Conservation (phyloP, 2,329 filamentous ascomycete genomes). For the Bipolaris bicolor region DNA sequence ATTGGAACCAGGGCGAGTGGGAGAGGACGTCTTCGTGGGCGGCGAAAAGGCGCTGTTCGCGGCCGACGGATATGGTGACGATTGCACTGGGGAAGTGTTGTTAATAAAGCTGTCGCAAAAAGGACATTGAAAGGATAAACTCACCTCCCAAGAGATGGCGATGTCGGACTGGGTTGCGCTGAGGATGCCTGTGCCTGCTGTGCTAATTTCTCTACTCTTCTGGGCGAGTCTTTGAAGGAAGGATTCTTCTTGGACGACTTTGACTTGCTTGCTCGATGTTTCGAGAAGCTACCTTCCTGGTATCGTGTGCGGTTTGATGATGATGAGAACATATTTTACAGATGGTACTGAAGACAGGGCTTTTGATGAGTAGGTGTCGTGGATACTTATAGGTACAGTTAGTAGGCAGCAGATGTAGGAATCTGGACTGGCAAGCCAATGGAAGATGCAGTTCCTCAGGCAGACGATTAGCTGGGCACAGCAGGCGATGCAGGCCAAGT, state of each 20-base stretch:
- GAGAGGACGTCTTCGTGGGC: slow-evolving; percentile 86
- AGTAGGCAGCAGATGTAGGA: slow-evolving; percentile 43
- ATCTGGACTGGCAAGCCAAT: slow-evolving; percentile 33
- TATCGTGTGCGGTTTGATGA: slow-evolving; percentile 43
- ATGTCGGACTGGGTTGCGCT: slow-evolving; percentile 45
- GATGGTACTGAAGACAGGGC: slow-evolving; percentile 5
- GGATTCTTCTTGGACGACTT: slow-evolving; percentile 48
- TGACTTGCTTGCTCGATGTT: slow-evolving; percentile 48
- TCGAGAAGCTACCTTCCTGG: slow-evolving; percentile 46
- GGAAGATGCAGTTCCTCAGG: slow-evolving; percentile 35
- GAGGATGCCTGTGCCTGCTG: slow-evolving; percentile 43
- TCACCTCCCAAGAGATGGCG: slow-evolving; percentile 47
- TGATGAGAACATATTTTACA: slow-evolving; percentile 46
- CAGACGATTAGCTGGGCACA: slow-evolving; percentile 29
- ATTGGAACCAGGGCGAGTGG: slow-evolving; percentile 78
- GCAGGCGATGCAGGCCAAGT: slow-evolving; percentile 35
- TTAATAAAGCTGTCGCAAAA: slow-evolving; percentile 21
- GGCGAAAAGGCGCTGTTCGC: slow-evolving; percentile 84
- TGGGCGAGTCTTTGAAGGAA: slow-evolving; percentile 45
- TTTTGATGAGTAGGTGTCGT: slow-evolving; percentile 13
- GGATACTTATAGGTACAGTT: slow-evolving; percentile 36
- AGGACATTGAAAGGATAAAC: slow-evolving; percentile 9
- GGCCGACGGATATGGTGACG: slow-evolving; percentile 80
- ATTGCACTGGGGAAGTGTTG: slow-evolving; percentile 58
- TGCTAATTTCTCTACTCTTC: slow-evolving; percentile 44